Percentiles rank a stretch among this genome's conserved stretches.
These are phyloP conservation scores for Entrophospora sp. DNA, from an alignment of 192 early-diverging fungal species.

Conservation along the genomic window DNA sequence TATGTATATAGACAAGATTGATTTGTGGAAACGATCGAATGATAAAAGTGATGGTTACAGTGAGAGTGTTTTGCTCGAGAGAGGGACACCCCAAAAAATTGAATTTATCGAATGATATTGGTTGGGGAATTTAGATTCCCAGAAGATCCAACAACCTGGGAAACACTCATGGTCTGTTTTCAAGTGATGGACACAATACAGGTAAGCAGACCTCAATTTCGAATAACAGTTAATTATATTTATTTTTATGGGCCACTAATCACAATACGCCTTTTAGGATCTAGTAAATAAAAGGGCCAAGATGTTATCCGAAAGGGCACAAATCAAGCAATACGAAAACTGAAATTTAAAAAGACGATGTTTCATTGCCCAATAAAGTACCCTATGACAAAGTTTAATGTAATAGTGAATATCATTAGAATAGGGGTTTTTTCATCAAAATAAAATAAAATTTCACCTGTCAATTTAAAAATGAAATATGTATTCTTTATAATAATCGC, in stretches of 20 bases:
- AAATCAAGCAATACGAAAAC: conserved; percentile 1
- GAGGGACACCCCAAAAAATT: no score
- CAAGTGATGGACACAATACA: conserved; percentile 12
- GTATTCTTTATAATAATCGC: no score
- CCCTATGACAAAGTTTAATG: no score
- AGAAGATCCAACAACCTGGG: not conserved
- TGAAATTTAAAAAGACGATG: conserved; percentile 15
- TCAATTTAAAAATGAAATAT: no score
- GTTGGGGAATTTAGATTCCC: conserved; percentile 16
- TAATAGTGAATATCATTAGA: no score
- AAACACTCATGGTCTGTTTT: conserved; percentile 6
- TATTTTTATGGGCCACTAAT: not conserved
- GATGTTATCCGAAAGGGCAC: not conserved
- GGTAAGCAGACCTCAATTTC: conserved; percentile 5
- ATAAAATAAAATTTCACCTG: no score
- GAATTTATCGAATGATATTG: conserved; percentile 17
- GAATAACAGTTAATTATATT: not conserved
- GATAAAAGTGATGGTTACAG: no score
- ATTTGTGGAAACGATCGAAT: no score
- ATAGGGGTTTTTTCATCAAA: no score
- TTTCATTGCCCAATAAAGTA: conserved; percentile 15
- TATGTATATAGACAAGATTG: no score
- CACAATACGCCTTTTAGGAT: not conserved
- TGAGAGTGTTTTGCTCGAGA: no score
- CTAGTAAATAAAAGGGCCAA: conserved; percentile 3